Evolutionary conservation across 768 basidiomycete species (phyloP), one percentile per base, ranked within the genome.

Genomic region (Dioszegia hungarica): DNA sequence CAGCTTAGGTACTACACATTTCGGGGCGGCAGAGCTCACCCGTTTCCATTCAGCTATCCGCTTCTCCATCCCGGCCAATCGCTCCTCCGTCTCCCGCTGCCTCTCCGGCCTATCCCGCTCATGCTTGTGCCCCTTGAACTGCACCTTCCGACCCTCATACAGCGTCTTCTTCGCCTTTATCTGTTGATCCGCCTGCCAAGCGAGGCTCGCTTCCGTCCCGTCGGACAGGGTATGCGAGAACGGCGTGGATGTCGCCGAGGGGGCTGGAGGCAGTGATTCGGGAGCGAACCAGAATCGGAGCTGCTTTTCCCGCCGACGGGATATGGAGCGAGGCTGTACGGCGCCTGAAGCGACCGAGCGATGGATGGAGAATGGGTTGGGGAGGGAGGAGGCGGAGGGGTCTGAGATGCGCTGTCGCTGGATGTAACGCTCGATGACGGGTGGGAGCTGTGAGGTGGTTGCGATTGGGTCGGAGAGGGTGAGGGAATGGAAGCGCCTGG

Each of bases 51-150:
- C 64, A 17, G 28, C 54, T 54, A 74, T 66, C 39, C 70, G 56
- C 61, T 70, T 64, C 24, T 67, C 73, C 73, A 74, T 74, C 3
- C 66, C 67, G 19, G 52, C 62, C 60, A 74, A 38, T 48, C 73
- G 59, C 31, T 64, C 61, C 49, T 62, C 48, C 12, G 59, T 62
- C 47, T 72, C 70, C 31, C 62, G 44, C 57, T 57, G 44, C 44
- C 66, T 57, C 40, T 61, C 62, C 19, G 54, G 39, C 34, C 51
- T 61, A 27, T 64, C 50, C 37, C 73, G 47, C 56, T 74, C 70
- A 50, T 67, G 59, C 51, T 67, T 70, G 38, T 72, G 73, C 19
- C 68, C 68, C 53, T 71, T 74, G 64, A 74, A 74, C 61, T 61
- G 56, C 11, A 39, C 52, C 38, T 56, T 65, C 37, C 70, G 51